These are phyloP conservation scores for Trichophaea hybrida DNA, from an alignment of 2,329 filamentous ascomycete species.

Conservation along the genomic window DNA sequence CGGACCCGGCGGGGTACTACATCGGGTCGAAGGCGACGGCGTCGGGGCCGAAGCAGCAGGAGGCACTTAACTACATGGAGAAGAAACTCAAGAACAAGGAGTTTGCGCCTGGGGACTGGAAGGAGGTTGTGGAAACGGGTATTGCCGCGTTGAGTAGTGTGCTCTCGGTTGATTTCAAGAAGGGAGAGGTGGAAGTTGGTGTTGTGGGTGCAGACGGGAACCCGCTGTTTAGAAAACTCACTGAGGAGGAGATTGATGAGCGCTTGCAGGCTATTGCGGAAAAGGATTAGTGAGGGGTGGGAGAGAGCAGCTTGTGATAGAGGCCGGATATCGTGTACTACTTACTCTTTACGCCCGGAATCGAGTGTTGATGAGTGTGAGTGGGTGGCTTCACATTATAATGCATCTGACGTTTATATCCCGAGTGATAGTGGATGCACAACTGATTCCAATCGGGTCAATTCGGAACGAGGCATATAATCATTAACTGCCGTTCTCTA, in stretches of 20 bases:
- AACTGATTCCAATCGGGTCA: too few species aligned
- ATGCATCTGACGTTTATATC: too few species aligned
- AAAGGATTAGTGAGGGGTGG: slow-evolving; percentile 55
- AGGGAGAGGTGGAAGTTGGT: slow-evolving; percentile 94
- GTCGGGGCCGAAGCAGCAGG: slow-evolving; percentile 94
- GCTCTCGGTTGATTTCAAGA: slow-evolving; percentile 98
- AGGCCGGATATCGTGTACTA: too few species aligned
- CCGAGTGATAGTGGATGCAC: too few species aligned
- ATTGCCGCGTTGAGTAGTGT: slow-evolving; percentile 93
- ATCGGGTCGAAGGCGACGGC: slow-evolving; percentile 97
- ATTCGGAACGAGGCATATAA: too few species aligned
- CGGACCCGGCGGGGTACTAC: slow-evolving; percentile 94
- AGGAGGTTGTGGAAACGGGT: slow-evolving; percentile 92
- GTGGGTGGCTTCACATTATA: too few species aligned
- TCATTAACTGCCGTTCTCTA: too few species aligned
- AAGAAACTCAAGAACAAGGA: slow-evolving; percentile 99
- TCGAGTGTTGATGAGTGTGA: too few species aligned
- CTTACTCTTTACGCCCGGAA: too few species aligned
- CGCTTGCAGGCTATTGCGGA: slow-evolving; percentile 94
- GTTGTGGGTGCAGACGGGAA: slow-evolving; percentile 80
- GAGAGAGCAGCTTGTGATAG: too few species aligned
- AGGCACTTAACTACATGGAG: slow-evolving; percentile 95
- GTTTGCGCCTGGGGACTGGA: slow-evolving; percentile 77
- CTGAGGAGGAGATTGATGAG: slow-evolving; percentile 96
- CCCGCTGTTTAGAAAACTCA: slow-evolving; percentile 70